These are phyloP conservation scores for Ophiorrhiza pumila DNA, from an alignment of 257 asterid genomes.

Conservation along the genomic window DNA sequence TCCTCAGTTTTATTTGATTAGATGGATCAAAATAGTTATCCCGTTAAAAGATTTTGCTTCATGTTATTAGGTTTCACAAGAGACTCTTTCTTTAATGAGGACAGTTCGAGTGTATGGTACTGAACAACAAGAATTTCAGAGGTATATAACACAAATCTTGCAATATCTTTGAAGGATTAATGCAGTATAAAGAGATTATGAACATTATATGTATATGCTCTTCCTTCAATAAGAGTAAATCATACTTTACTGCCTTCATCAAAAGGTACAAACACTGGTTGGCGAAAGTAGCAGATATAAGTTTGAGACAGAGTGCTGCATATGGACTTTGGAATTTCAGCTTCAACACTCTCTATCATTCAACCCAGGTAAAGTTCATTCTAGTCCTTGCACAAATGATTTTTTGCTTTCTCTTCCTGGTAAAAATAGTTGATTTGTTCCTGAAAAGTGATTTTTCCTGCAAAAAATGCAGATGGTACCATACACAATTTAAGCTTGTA, in stretches of 20 bases:
- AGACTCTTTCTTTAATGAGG: constrained; percentile 88
- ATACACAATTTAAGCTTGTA: neutral
- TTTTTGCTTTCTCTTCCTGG: neutral
- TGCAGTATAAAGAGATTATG: neutral
- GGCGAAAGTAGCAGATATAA: constrained; percentile 70
- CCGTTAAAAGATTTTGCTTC: constrained; percentile 16
- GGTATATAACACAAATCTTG: constrained; percentile 34
- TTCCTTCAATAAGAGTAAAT: constrained; percentile 7
- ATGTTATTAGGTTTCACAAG: constrained; percentile 78
- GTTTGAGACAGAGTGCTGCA: constrained; percentile 95
- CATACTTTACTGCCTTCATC: constrained; percentile 17
- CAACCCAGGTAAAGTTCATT: constrained; percentile 71
- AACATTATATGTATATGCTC: neutral
- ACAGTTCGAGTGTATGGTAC: constrained; percentile 94
- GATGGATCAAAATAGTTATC: constrained; percentile 4
- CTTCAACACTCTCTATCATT: constrained; percentile 81
- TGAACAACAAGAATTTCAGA: constrained; percentile 70
- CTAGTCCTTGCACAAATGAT: neutral
- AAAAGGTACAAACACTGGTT: constrained; percentile 69
- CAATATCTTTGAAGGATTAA: neutral
- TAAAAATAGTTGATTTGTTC: neutral
- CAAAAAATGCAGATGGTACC: neutral
- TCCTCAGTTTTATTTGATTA: constrained; percentile 16
- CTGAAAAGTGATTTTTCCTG: neutral
- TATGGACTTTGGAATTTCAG: constrained; percentile 92